Percentiles rank a stretch among this genome's conserved stretches.
Evolutionary conservation across 179 eudicot species (phyloP).

Genomic region (Sideroxylon spinosum): DNA sequence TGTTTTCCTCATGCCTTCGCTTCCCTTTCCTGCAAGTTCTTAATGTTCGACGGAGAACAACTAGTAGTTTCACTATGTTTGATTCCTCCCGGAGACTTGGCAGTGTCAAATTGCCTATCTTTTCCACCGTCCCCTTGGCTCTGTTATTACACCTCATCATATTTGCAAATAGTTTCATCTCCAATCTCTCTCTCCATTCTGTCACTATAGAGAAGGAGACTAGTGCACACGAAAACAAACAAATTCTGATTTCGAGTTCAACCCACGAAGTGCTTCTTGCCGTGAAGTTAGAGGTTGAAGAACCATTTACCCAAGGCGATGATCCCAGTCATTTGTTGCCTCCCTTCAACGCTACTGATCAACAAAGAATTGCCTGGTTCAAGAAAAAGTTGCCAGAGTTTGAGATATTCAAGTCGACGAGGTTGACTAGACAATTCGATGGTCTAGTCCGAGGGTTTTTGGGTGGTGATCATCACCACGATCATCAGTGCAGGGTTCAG

Average conservation of each 20-base stretch:
- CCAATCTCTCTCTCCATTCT: slow-evolving; percentile 20
- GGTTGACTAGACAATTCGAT: slow-evolving; percentile 27
- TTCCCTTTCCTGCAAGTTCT: background rate
- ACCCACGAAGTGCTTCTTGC: background rate
- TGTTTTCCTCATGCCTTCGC: background rate
- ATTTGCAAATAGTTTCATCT: slow-evolving; percentile 19
- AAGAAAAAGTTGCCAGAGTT: slow-evolving; percentile 20
- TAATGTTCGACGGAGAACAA: background rate
- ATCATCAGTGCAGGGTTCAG: slow-evolving; percentile 30
- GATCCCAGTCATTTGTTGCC: slow-evolving; percentile 2
- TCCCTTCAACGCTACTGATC: slow-evolving; percentile 12
- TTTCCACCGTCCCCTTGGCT: slow-evolving; percentile 27
- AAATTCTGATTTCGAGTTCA: background rate
- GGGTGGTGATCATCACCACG: background rate
- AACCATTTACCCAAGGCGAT: background rate
- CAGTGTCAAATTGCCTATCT: slow-evolving; percentile 22
- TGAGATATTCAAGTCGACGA: slow-evolving; percentile 21
- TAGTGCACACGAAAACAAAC: background rate
- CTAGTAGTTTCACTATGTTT: slow-evolving; percentile 7
- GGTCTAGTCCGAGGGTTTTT: slow-evolving; percentile 31
- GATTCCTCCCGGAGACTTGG: slow-evolving; percentile 9
- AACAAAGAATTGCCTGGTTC: slow-evolving; percentile 25
- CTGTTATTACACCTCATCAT: slow-evolving; percentile 19
- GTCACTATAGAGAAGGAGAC: background rate
- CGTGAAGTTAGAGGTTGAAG: slow-evolving; percentile 1